Conservation (phyloP, 2,329 filamentous ascomycete genomes). For the Aspergillus sclerotialis region DNA sequence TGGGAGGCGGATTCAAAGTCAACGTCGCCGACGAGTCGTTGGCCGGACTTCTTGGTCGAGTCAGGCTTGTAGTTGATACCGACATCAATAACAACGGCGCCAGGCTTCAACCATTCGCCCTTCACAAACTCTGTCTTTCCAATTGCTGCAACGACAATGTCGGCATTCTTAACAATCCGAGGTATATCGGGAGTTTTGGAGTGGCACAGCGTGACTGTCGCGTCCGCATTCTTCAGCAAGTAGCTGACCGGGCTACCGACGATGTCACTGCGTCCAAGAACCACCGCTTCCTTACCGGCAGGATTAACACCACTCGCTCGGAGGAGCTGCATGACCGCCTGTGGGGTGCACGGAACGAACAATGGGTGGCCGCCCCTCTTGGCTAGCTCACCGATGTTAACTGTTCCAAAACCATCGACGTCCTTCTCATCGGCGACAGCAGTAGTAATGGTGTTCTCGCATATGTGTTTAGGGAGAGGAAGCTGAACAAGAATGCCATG, state of each 20-base stretch:
- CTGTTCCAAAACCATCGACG: conserved; percentile 91
- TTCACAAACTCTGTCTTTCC: conserved; percentile 82
- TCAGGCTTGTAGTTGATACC: conserved; percentile 95
- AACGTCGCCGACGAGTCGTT: conserved; percentile 89
- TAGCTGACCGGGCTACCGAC: conserved; percentile 96
- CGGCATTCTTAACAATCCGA: conserved; percentile 70
- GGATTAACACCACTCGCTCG: conserved; percentile 76
- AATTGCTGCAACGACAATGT: conserved; percentile 88
- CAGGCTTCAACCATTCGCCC: conserved; percentile 91
- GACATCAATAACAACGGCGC: conserved; percentile 93
- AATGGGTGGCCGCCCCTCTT: conserved; percentile 86
- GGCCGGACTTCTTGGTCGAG: conserved; percentile 80
- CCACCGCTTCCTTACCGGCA: conserved; percentile 86
- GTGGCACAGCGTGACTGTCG: conserved; percentile 94
- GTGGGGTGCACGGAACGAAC: conserved; percentile 92
- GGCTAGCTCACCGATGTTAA: conserved; percentile 92
- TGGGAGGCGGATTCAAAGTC: conserved; percentile 79
- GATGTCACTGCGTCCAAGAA: conserved; percentile 91
- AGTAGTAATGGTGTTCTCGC: conserved; percentile 84
- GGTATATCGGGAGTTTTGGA: conserved; percentile 72
- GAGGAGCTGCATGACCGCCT: conserved; percentile 92
- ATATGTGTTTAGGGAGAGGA: conserved; percentile 80
- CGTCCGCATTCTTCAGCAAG: conserved; percentile 88
- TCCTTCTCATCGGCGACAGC: conserved; percentile 91
- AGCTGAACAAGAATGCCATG: conserved; percentile 94